Conservation (phyloP, 2,329 filamentous ascomycete species). For the Aspergillus calidoustus region DNA sequence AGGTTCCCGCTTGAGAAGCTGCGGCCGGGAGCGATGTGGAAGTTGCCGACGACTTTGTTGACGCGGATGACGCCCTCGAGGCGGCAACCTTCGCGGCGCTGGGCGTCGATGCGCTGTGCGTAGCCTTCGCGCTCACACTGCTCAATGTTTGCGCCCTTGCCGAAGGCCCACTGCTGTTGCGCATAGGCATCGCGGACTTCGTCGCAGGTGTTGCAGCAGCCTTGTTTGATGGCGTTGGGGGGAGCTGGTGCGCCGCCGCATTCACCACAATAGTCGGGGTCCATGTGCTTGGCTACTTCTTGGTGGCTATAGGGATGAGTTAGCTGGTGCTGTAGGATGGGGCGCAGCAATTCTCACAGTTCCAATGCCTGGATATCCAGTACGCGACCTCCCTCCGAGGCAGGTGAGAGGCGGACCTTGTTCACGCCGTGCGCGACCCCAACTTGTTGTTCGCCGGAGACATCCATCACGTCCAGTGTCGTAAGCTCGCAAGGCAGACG, state of each 20-base stretch:
- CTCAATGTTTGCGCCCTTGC: slow-evolving; percentile 87
- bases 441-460: slow-evolving; percentile 94
- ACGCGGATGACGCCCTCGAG: slow-evolving; percentile 90
- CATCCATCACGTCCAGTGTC: slow-evolving; percentile 98
- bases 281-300: slow-evolving; percentile 75
- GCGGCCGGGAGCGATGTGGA: slow-evolving; percentile 95
- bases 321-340: not conserved
- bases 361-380: slow-evolving; percentile 72
- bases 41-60: slow-evolving; percentile 98
- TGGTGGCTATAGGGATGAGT: slow-evolving; percentile 62
- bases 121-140: slow-evolving; percentile 97
- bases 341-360: slow-evolving; percentile 55
- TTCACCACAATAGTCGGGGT: slow-evolving; percentile 87
- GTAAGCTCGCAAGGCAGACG: slow-evolving; percentile 91
- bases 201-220: slow-evolving; percentile 96
- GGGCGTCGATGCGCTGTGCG: slow-evolving; percentile 80
- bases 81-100: slow-evolving; percentile 90
- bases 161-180: slow-evolving; percentile 88
- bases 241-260: slow-evolving; percentile 92
- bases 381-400: slow-evolving; percentile 73
- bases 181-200: slow-evolving; percentile 97
- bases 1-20: slow-evolving; percentile 96
- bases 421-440: slow-evolving; percentile 90
- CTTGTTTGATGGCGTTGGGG: slow-evolving; percentile 71
- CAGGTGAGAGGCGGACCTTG: slow-evolving; percentile 80